Base-by-base conservation (phyloP, 176 grass and related monocot genomes). In the Triticum timopheevii region DNA sequence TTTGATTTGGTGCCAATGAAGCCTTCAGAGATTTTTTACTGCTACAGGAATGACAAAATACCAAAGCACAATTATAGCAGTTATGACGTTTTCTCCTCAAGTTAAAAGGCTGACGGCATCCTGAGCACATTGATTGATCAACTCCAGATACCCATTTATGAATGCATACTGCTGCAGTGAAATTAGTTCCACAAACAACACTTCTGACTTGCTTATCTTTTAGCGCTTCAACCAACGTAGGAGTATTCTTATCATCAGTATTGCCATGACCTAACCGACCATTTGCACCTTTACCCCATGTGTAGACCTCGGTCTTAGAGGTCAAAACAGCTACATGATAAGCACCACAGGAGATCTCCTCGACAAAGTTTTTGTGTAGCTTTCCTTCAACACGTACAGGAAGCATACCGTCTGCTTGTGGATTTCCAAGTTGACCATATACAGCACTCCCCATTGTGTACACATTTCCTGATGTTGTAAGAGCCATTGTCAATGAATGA, bases 231-330 rank as follows among this genome's bases (percentile, higher is more conserved):
- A 98, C 97, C 90, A 98, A 80, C 71, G 92, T 96, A 77, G 97
- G 97, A 63, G 92, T 85, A 82, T 86, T 94, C 64, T 86, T 89
- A 75, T 98, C 94, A 65, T 98, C 94, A 69, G 92, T 96, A 63
- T 96, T 90, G 3, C 92, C 97, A 87, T 98, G 97, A 82, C 97
- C 97, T 90, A 98, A 90, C 79, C 97, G 78, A 23, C 97, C 94
- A 94, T 98, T 94, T 86, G 92, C 92, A 65, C 97, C 97, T 94
- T 98, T 98, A 24, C 97, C 97, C 97, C 97, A 98, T 15, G 97
- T 98, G 85, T 94, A 98, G 38, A 98, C 94, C 85, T 98, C 97
- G 3, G 94, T 96, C 79, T 83, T 95, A 73, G 97, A 98, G 39
- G 97, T 98, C 80, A 98, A 82, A 42, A 96, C 90, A 58, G 92